A percentile compares a stretch with the other conserved stretches of the same genome.
phyloP scores from a whole-genome alignment of 805 yeast genomes.

The Candida saitoana region DNA sequence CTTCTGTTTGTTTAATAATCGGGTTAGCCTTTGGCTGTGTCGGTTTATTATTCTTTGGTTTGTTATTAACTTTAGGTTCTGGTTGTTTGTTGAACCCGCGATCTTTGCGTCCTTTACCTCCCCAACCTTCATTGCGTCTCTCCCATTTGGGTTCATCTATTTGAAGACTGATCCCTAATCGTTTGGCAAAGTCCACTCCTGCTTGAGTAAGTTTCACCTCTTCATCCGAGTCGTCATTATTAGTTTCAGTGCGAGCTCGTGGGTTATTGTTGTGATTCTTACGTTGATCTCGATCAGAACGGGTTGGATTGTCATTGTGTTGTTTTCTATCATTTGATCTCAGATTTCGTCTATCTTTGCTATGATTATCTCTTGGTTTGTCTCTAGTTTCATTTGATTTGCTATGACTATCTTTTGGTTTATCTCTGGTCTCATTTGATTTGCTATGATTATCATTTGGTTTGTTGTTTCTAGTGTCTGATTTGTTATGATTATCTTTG shows the following conservation, averaged over 20 bases:
- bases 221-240: neutral
- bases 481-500: no score
- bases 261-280: no score
- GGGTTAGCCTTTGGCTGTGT: no score
- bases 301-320: no score
- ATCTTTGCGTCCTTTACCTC: neutral
- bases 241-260: no score
- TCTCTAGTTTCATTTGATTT: neutral
- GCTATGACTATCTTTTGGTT: neutral
- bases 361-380: no score
- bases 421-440: neutral
- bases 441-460: no score
- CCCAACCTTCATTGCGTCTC: neutral
- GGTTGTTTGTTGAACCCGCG: constrained; percentile 1
- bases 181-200: constrained; percentile 15
- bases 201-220: constrained; percentile 10
- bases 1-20: constrained; percentile 1
- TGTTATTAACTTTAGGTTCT: neutral
- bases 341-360: neutral
- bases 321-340: neutral
- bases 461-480: no score
- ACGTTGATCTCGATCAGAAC: no score
- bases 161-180: constrained; percentile 7
- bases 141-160: neutral
- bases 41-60: no score